These are phyloP conservation scores for Lanzia echinophila DNA, from an alignment of 2,329 filamentous ascomycete genomes.

Conservation along the genomic window DNA sequence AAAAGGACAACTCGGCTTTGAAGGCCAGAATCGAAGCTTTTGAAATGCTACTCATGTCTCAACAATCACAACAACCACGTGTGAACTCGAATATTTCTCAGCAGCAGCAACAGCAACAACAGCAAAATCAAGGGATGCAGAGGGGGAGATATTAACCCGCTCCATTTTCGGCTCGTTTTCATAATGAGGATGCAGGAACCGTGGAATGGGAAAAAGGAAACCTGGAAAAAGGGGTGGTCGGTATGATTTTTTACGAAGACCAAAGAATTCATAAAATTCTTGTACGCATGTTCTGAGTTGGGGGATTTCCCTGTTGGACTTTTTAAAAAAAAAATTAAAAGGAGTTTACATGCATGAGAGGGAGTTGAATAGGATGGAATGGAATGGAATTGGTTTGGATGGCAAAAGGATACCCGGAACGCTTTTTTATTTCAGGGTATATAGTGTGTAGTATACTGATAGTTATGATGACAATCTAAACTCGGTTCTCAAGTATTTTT, in stretches of 20 bases:
- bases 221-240: too few relatives aligned
- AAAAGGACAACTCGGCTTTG: slow-evolving; percentile 73
- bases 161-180: too few relatives aligned
- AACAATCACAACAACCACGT: slow-evolving; percentile 9
- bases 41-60: slow-evolving; percentile 69
- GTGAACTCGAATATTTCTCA: background rate
- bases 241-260: too few relatives aligned
- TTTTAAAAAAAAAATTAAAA: too few relatives aligned
- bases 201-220: too few relatives aligned
- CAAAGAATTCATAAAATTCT: too few relatives aligned
- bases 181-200: too few relatives aligned
- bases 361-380: too few relatives aligned
- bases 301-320: too few relatives aligned
- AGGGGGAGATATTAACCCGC: background rate
- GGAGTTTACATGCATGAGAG: too few relatives aligned
- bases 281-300: too few relatives aligned
- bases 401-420: slow-evolving; percentile 4
- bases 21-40: slow-evolving; percentile 72
- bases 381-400: background rate
- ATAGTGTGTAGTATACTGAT: background rate
- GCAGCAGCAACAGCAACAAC: background rate
- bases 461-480: slow-evolving; percentile 1
- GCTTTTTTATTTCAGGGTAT: background rate
- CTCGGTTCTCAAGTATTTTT: background rate
- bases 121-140: background rate